phyloP scores from a whole-genome alignment of 2,329 filamentous ascomycete genomes.

The Leptoxyphium fumago region DNA sequence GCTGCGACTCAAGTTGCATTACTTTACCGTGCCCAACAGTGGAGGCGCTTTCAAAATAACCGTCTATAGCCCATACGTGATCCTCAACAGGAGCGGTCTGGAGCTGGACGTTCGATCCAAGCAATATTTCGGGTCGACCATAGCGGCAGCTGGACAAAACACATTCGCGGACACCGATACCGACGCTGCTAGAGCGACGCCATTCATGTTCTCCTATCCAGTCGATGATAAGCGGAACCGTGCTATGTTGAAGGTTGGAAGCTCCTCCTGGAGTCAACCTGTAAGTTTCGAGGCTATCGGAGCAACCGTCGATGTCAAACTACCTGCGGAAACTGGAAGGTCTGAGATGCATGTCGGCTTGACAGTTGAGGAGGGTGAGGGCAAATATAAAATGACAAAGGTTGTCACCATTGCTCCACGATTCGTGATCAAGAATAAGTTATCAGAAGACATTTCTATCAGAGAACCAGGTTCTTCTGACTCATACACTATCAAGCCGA shows the following conservation, averaged over 20 bases:
- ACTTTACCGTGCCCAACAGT: constrained; percentile 76
- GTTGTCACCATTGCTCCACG: constrained; percentile 84
- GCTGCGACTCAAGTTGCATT: constrained; percentile 74
- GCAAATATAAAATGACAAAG: constrained; percentile 96
- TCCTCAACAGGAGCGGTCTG: constrained; percentile 89
- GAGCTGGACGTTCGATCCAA: constrained; percentile 80
- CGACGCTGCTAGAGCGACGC: constrained; percentile 58
- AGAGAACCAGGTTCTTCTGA: constrained; percentile 85
- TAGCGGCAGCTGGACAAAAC: constrained; percentile 68
- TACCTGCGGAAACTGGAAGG: constrained; percentile 54
- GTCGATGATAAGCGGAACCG: constrained; percentile 85
- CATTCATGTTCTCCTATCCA: constrained; percentile 92
- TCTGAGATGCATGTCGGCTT: constrained; percentile 86
- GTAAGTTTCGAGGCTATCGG: constrained; percentile 97
- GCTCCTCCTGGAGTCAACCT: constrained; percentile 91
- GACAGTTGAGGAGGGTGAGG: constrained; percentile 76
- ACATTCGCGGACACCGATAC: constrained; percentile 40
- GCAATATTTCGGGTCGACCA: constrained; percentile 70
- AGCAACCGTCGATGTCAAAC: constrained; percentile 73
- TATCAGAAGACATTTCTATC: constrained; percentile 76
- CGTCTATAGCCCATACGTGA: constrained; percentile 85
- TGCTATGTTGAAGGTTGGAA: constrained; percentile 70
- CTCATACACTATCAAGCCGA: constrained; percentile 59
- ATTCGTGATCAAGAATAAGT: constrained; percentile 86
- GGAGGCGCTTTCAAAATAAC: constrained; percentile 94